Base-by-base conservation (phyloP, 805 yeast species). In the Metschnikowia continentalis region DNA sequence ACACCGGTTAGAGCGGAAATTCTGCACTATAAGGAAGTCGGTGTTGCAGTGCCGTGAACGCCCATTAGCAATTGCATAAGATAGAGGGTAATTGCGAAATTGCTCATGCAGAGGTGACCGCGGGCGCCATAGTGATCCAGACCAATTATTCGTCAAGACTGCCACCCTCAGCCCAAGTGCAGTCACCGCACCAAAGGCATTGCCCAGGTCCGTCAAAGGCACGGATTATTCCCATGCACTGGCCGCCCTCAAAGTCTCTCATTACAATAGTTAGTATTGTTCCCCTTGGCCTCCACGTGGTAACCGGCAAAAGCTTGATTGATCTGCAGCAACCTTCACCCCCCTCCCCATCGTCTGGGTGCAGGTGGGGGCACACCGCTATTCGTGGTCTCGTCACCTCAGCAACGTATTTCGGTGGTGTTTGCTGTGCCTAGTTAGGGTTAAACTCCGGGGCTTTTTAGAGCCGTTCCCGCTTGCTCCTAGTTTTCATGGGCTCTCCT, bases 21-120 rank as follows among this genome's bases (percentile, higher is more conserved):
- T 26, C 11, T 10, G 3, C 11, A 26, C 30, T 8, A 26, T 26
- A 26, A 26, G 30, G 30, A 26, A 26, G 11, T 11, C 30, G 30
- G 30, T 26, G 11, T 8, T 26, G 30, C 30, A 26, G 30, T 26
- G 11, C 30, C 30, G 30, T 26, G 13, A 10, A 5, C 38, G 8
- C 13, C 15, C 19, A 11, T 7, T 35, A 19, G 20, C 15, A 38
- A 10, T 38, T 38, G 30, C 42, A 14, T 11, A 22, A 15, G 22
- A 22, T 15, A 2, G n/a, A 20, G 5, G 32, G 15, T 5, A 11
- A 42, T 42, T 32, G 37, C 38, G 46, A 42, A 42, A 42, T 32
- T 33, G 38, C 46, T n/a, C 46, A 42, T 33, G 46, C 46, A n/a
- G 26, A n/a, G 41, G 30, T 10, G 30, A 26, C 32, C 44, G n/a